phyloP scores from a whole-genome alignment of 2,329 filamentous ascomycete species.

The Seiridium unicorne region DNA sequence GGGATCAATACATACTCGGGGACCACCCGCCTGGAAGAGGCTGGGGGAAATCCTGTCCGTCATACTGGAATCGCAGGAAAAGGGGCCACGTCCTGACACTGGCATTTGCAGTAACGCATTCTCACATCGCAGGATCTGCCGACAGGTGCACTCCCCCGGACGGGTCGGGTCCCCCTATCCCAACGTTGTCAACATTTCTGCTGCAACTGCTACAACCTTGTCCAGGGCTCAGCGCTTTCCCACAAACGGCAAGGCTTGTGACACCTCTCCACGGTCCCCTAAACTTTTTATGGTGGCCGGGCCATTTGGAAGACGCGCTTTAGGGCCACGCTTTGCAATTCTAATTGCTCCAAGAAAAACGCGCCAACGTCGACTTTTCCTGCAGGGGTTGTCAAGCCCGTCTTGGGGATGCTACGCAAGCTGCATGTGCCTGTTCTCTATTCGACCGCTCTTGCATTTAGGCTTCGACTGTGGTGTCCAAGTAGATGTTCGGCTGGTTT shows the following conservation, averaged over 20 bases:
- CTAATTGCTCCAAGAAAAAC: not conserved
- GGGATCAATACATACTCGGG: no score
- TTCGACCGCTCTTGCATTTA: no score
- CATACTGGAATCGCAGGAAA: no score
- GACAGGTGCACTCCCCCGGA: no score
- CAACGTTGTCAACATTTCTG: no score
- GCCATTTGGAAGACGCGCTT: not conserved
- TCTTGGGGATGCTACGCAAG: not conserved
- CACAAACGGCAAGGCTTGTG: not conserved
- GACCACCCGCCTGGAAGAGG: no score
- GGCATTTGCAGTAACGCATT: not conserved
- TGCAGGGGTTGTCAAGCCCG: not conserved
- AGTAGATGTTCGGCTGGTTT: no score
- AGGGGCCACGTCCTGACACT: no score
- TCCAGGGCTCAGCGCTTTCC: not conserved
- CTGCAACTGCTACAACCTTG: not conserved
- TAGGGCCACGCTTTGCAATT: not conserved
- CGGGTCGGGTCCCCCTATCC: no score
- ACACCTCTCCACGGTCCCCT: conserved; percentile 7
- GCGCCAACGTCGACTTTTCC: not conserved
- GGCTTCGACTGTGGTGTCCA: no score
- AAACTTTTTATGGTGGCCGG: conserved; percentile 3
- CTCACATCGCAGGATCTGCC: not conserved
- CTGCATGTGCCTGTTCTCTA: no score
- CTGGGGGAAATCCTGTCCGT: no score